phyloP scores from a whole-genome alignment of 1,284 basidiomycete genomes.

The Ustilago bromivora region DNA sequence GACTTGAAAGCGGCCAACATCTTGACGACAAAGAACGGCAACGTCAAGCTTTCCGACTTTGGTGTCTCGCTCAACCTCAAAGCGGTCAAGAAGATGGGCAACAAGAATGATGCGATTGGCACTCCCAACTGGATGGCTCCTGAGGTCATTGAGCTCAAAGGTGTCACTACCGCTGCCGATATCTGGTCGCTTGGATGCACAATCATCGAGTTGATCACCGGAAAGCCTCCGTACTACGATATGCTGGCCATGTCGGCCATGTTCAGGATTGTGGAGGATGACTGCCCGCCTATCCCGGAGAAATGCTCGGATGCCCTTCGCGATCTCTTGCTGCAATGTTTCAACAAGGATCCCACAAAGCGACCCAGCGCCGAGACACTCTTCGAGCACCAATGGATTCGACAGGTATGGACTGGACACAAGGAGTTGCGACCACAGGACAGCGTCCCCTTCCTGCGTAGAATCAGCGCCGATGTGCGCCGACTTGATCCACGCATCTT shows the following conservation, averaged over 20 bases:
- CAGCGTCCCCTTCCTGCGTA: conserved; percentile 89
- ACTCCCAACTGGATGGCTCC: conserved; percentile 99
- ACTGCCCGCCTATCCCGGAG: conserved; percentile 84
- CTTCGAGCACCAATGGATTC: conserved; percentile 90
- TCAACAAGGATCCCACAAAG: conserved; percentile 84
- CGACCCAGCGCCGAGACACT: conserved; percentile 85
- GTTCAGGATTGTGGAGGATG: conserved; percentile 94
- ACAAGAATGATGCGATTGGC: conserved; percentile 77
- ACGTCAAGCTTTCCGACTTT: conserved; percentile 74
- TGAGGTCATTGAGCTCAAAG: conserved; percentile 83
- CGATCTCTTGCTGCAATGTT: conserved; percentile 85
- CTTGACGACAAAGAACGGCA: conserved; percentile 74
- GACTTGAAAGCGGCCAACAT: conserved; percentile 75
- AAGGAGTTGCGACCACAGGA: conserved; percentile 80
- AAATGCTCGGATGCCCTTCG: conserved; percentile 79
- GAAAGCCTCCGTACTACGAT: conserved; percentile 88
- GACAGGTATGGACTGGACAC: conserved; percentile 79
- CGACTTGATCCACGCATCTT: conserved; percentile 71
- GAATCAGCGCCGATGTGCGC: conserved; percentile 85
- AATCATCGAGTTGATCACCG: conserved; percentile 90
- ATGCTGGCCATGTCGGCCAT: conserved; percentile 72
- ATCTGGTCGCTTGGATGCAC: conserved; percentile 96
- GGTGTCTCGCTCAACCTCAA: conserved; percentile 71
- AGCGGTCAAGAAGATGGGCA: conserved; percentile 78
- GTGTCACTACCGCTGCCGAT: conserved; percentile 74